phyloP scores from a whole-genome alignment of 129 eudicot species.

The Centella asiatica region DNA sequence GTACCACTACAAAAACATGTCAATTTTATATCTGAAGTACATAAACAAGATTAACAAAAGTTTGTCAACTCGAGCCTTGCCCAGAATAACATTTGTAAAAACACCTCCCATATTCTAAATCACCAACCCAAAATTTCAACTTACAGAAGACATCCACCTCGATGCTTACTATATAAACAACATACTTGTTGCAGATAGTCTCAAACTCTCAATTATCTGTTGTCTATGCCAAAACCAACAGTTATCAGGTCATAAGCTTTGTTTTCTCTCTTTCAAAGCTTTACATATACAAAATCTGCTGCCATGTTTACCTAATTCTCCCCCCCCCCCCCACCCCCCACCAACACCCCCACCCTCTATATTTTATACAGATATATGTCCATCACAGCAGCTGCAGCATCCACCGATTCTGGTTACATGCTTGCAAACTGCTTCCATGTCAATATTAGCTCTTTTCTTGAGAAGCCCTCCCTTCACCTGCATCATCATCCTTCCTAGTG shows the following conservation, averaged over 20 bases:
- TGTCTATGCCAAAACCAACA: slow-evolving; percentile 11
- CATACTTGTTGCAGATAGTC: slow-evolving; percentile 23
- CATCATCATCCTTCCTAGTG: slow-evolving; percentile 35
- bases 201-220: slow-evolving; percentile 15
- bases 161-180: slow-evolving; percentile 11
- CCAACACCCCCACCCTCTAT: too few relatives aligned
- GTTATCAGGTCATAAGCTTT: slow-evolving; percentile 8
- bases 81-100: slow-evolving; percentile 30
- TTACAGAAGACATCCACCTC: slow-evolving; percentile 6
- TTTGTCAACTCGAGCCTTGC: slow-evolving; percentile 18
- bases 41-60: slow-evolving; percentile 19
- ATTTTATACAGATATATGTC: slow-evolving; percentile 35
- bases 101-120: slow-evolving; percentile 5
- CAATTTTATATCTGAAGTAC: slow-evolving; percentile 14
- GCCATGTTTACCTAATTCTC: slow-evolving; percentile 20
- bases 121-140: slow-evolving; percentile 5
- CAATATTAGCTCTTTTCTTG: slow-evolving; percentile 32
- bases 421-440: slow-evolving; percentile 27
- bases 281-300: slow-evolving; percentile 39
- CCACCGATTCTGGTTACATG: slow-evolving; percentile 8
- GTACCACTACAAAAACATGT: not conserved
- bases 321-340: too few relatives aligned
- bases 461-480: slow-evolving; percentile 15
- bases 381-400: slow-evolving; percentile 24
- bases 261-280: slow-evolving; percentile 7